Evolutionary conservation across 257 asterid genomes (phyloP).

Genomic region (Plantago major): DNA sequence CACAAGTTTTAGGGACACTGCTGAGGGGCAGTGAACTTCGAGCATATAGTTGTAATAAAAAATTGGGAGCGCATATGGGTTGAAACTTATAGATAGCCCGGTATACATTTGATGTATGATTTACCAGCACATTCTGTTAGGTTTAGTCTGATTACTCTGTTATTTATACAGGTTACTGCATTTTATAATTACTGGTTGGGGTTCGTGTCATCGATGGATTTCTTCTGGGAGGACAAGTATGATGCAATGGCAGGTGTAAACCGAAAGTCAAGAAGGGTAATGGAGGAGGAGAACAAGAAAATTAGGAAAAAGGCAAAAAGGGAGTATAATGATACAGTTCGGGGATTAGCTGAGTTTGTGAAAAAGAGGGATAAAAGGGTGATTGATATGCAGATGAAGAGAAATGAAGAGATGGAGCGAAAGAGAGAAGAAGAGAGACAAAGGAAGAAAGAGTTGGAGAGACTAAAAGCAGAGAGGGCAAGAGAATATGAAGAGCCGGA

Average conservation of each 20-base stretch:
- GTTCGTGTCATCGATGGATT: conserved; percentile 68
- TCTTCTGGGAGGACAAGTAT: conserved; percentile 85
- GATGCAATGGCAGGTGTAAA: conserved; percentile 78
- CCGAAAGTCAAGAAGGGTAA: conserved; percentile 77
- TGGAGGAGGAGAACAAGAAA: conserved; percentile 96
- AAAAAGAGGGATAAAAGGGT: conserved; percentile 95
- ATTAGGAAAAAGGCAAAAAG: conserved; percentile 76
- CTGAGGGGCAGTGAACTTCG: no score
- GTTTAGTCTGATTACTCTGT: background rate
- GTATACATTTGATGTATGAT: background rate
- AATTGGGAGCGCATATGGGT: no score
- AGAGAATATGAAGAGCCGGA: conserved; percentile 73
- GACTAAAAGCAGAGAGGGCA: conserved; percentile 75
- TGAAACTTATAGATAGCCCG: background rate
- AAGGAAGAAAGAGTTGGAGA: conserved; percentile 77
- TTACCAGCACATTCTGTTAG: conserved; percentile 1
- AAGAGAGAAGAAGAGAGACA: conserved; percentile 68
- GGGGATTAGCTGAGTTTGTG: conserved; percentile 84
- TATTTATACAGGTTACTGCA: conserved; percentile 72
- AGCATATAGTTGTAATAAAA: no score
- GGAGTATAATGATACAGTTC: conserved; percentile 88
- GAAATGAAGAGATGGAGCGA: conserved; percentile 78
- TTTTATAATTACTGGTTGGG: conserved; percentile 87
- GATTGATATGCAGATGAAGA: conserved; percentile 85
- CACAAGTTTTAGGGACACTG: no score